Percentiles rank a stretch among this genome's conserved stretches.
These are phyloP conservation scores for Dactylellina parvicollis DNA, from an alignment of 2,329 filamentous ascomycete genomes.

Conservation along the genomic window DNA sequence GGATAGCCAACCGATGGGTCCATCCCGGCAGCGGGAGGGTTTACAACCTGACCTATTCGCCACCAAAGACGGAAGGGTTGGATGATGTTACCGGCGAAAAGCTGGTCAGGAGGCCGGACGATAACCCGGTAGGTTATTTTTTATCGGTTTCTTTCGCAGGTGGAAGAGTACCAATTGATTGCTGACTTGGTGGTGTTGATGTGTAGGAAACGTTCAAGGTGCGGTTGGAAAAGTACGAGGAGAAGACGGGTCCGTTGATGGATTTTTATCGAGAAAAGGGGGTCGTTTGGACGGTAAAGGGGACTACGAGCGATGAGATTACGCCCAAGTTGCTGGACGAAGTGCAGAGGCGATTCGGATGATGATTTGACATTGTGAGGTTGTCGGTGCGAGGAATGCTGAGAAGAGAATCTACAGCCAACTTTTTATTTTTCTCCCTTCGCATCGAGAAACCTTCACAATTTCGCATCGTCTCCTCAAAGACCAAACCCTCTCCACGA, in stretches of 20 bases:
- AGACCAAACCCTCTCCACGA: too few species aligned
- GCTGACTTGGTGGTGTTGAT: slow-evolving; percentile 1
- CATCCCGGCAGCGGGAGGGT: slow-evolving; percentile 90
- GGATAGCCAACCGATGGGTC: slow-evolving; percentile 92
- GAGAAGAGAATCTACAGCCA: too few species aligned
- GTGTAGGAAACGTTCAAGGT: slow-evolving; percentile 82
- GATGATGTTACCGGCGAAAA: slow-evolving; percentile 93
- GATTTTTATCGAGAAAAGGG: slow-evolving; percentile 88
- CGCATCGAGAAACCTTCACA: too few species aligned
- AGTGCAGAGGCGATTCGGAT: slow-evolving; percentile 77
- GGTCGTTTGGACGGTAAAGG: slow-evolving; percentile 85
- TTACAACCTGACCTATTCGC: slow-evolving; percentile 94
- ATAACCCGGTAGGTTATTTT: slow-evolving; percentile 65
- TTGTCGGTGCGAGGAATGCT: not conserved
- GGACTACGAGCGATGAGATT: slow-evolving; percentile 93
- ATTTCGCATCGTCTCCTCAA: too few species aligned
- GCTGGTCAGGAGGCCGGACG: slow-evolving; percentile 83
- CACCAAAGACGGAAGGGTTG: slow-evolving; percentile 78
- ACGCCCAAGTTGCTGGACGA: slow-evolving; percentile 86
- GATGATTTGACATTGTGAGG: too few species aligned
- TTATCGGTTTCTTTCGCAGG: not conserved
- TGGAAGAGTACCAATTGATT: not conserved
- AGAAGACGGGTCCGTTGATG: slow-evolving; percentile 83
- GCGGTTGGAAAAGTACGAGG: slow-evolving; percentile 82
- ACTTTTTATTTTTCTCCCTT: too few species aligned